Evolutionary conservation across 495 filamentous ascomycete genomes (phyloP).

Genomic region (Penicillium canescens): DNA sequence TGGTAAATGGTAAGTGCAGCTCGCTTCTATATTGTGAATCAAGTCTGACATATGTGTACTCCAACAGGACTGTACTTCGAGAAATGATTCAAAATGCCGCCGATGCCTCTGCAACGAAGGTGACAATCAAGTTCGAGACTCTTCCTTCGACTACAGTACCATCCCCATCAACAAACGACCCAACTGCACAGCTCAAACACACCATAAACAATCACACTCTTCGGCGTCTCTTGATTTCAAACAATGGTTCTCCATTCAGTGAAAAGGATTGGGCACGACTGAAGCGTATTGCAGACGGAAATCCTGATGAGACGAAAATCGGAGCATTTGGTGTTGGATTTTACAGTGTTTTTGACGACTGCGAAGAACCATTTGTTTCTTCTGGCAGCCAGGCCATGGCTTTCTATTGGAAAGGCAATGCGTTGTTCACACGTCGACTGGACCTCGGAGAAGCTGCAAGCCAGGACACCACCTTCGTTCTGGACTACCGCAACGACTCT

Average conservation of each 20-base stretch:
- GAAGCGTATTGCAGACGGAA: conserved; percentile 97
- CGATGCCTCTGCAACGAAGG: conserved; percentile 86
- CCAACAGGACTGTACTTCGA: conserved; percentile 62
- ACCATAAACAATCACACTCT: conserved; percentile 80
- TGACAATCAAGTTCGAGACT: conserved; percentile 89
- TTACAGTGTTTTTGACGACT: conserved; percentile 98
- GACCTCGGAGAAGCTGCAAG: conserved; percentile 64
- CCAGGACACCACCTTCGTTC: conserved; percentile 80
- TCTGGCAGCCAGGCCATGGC: conserved; percentile 92
- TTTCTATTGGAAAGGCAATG: conserved; percentile 98
- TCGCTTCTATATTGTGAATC: not conserved
- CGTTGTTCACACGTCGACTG: conserved; percentile 82
- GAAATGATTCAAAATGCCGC: conserved; percentile 98
- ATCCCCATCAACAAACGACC: conserved; percentile 64
- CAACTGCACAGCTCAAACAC: conserved; percentile 75
- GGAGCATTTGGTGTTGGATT: conserved; percentile 98
- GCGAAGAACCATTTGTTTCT: conserved; percentile 93
- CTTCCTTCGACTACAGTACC: conserved; percentile 76
- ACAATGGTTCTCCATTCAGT: conserved; percentile 83
- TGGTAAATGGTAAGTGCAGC: conserved; percentile 68
- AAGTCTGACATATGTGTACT: conserved; percentile 5
- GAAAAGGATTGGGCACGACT: conserved; percentile 88
- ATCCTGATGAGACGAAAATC: conserved; percentile 98
- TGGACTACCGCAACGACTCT: conserved; percentile 86
- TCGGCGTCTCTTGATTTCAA: conserved; percentile 79